Percentiles rank a stretch among this genome's conserved stretches.
These are phyloP conservation scores for Suhomyces canberraensis DNA, from an alignment of 805 yeast species.

Conservation along the genomic window DNA sequence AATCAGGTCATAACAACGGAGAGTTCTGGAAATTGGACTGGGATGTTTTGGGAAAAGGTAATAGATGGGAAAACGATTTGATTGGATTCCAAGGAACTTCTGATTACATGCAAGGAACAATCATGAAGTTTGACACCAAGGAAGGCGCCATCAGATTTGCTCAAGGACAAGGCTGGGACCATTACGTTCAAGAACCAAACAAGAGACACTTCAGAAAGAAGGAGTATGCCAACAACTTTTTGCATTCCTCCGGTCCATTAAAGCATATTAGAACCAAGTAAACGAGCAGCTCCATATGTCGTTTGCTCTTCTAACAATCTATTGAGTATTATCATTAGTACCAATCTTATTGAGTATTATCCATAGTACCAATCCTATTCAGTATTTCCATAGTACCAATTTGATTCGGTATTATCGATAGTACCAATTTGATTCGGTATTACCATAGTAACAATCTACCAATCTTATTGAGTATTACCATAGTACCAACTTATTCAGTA, in stretches of 20 bases:
- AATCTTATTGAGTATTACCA: no score
- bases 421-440: no score
- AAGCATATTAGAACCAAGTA: conserved; percentile 81
- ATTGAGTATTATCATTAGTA: no score
- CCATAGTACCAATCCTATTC: no score
- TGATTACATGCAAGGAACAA: conserved; percentile 80
- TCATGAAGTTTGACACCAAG: conserved; percentile 67
- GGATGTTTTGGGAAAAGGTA: conserved; percentile 73
- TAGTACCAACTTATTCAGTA: no score
- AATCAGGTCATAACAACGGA: conserved; percentile 59
- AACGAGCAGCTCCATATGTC: conserved; percentile 2
- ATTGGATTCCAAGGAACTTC: conserved; percentile 81
- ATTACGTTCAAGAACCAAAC: conserved; percentile 79
- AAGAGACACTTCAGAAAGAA: conserved; percentile 69
- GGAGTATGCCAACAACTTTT: conserved; percentile 70
- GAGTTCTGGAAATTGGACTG: conserved; percentile 74
- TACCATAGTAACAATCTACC: no score
- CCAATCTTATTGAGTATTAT: no score
- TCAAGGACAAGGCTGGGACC: conserved; percentile 81
- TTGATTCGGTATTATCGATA: no score
- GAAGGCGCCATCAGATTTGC: conserved; percentile 80
- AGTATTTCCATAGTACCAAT: no score
- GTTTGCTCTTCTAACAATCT: no score
- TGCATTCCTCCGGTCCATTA: conserved; percentile 64
- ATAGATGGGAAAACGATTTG: conserved; percentile 87